A percentile compares a stretch with the other conserved stretches of the same genome.
Evolutionary conservation across 1,139 yeast species (phyloP).

Genomic region (Pichia sp.): DNA sequence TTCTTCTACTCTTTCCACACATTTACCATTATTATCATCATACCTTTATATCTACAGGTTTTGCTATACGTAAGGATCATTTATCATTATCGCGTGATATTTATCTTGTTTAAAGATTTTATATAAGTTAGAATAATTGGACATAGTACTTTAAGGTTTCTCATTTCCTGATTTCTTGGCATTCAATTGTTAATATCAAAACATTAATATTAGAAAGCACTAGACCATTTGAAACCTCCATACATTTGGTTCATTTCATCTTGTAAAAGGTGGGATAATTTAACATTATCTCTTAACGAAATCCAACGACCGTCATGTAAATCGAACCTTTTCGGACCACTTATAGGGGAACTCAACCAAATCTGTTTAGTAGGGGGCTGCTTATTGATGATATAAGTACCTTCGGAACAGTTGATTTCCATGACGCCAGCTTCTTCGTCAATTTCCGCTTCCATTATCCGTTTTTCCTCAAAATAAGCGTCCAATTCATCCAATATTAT

Average conservation of each 20-base stretch:
- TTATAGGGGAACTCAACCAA: constrained; percentile 85
- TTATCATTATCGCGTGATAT: no score
- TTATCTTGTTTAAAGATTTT: no score
- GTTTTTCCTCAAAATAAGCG: constrained; percentile 44
- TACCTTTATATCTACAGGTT: no score
- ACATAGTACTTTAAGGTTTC: no score
- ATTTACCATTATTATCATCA: no score
- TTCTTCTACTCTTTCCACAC: no score
- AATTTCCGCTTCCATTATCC: constrained; percentile 58
- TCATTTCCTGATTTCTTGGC: no score
- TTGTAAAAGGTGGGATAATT: constrained; percentile 42
- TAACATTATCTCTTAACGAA: constrained; percentile 49
- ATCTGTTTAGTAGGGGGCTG: constrained; percentile 93
- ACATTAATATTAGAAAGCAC: constrained; percentile 8
- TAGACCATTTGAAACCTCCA: constrained; percentile 20
- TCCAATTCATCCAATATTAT: constrained; percentile 58
- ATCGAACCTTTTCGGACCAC: constrained; percentile 84
- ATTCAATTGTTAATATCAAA: no score
- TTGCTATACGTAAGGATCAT: no score
- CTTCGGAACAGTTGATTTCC: constrained; percentile 60
- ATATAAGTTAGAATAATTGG: no score
- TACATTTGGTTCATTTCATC: constrained; percentile 41
- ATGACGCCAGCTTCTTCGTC: constrained; percentile 78
- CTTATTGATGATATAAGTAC: constrained; percentile 82
- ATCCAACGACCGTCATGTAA: constrained; percentile 53